Evolutionary conservation across 805 yeast species (phyloP).

Genomic region (Deakozyma indianensis): DNA sequence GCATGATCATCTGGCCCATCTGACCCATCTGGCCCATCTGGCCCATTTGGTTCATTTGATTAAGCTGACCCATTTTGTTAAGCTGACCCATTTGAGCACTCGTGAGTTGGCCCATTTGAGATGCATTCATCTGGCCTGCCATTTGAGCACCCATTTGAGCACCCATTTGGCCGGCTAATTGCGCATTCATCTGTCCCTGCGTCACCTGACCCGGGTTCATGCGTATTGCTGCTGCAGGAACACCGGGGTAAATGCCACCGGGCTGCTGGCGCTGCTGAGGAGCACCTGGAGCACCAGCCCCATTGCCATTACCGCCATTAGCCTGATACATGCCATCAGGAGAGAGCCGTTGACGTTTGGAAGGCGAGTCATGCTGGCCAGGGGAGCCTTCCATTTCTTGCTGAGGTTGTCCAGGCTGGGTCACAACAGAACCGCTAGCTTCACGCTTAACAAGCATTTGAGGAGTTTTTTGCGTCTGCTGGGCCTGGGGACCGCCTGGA

Average conservation of each 20-base stretch:
- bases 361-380: neutral
- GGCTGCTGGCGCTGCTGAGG: neutral
- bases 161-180: neutral
- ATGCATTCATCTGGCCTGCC: neutral
- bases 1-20: constrained; percentile 1
- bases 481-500: neutral
- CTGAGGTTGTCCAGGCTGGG: neutral
- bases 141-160: neutral
- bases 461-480: neutral
- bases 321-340: constrained; percentile 1
- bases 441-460: neutral
- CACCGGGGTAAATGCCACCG: neutral
- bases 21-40: constrained; percentile 3
- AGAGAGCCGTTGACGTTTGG: neutral
- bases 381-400: neutral
- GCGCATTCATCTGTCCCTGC: neutral
- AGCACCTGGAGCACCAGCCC: neutral
- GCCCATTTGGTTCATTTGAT: constrained; percentile 1
- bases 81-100: neutral
- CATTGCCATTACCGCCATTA: neutral
- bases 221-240: neutral
- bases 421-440: neutral
- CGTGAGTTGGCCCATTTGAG: neutral
- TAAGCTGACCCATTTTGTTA: neutral
- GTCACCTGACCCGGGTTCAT: neutral